Conservation (phyloP, 345 rosid genomes). For the Citrus trifoliata region DNA sequence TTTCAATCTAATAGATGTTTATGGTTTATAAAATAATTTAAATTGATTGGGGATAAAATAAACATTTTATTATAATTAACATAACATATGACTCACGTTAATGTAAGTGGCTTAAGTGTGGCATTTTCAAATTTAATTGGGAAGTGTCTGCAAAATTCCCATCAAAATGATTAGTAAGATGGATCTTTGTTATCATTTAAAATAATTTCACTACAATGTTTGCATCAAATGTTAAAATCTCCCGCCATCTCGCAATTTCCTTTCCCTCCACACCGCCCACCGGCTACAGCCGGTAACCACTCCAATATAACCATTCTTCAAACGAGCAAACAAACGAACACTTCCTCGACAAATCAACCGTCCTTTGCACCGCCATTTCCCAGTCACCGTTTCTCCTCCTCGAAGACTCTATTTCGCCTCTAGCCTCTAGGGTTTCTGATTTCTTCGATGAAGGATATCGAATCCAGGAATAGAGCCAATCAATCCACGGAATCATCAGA, state of each 20-base stretch:
- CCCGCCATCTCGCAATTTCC: constrained; percentile 17
- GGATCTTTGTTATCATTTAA: too few species aligned
- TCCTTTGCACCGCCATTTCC: constrained; percentile 1
- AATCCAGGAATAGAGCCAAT: background rate
- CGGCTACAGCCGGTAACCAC: constrained; percentile 17
- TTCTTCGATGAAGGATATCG: constrained; percentile 3
- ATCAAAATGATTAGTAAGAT: too few species aligned
- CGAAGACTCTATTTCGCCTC: background rate
- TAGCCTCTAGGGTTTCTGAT: background rate
- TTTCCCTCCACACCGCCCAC: constrained; percentile 12
- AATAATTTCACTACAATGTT: background rate
- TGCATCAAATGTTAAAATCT: constrained; percentile 8
- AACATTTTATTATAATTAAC: too few species aligned
- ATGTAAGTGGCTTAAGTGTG: too few species aligned
- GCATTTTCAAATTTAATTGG: too few species aligned
- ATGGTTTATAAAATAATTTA: too few species aligned
- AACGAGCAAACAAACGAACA: too few species aligned
- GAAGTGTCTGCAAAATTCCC: too few species aligned
- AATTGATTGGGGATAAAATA: too few species aligned
- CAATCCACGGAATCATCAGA: background rate
- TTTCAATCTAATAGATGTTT: too few species aligned
- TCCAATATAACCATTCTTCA: background rate
- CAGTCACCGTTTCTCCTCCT: background rate
- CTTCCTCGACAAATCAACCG: background rate
- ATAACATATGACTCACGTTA: too few species aligned